Base-by-base conservation (phyloP, 257 asterid genomes). In the Echium plantagineum region DNA sequence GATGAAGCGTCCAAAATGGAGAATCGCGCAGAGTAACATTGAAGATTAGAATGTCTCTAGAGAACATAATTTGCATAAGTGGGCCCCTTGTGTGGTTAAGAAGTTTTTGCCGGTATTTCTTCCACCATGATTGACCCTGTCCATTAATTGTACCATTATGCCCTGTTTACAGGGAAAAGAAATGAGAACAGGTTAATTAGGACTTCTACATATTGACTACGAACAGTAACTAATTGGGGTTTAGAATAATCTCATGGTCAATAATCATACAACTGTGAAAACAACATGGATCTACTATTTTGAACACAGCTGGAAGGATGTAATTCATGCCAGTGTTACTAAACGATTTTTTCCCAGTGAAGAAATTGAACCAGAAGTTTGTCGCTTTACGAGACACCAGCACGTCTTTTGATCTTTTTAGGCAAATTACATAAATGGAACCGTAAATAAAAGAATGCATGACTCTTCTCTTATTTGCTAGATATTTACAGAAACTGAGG, bases 41-140 rank as follows among this genome's bases (percentile, higher is more conserved):
- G 54, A 64, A 59, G 64, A 78, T 64, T 57, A 78, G 21, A 57
- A 78, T 78, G 69, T 78, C 80, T 63, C 77, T 69, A 32, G 83
- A 78, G 72, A 75, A 74, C 83, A 78, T 78, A 69, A 78, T 71
- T 73, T 78, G 83, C 64, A 78, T 70, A 57, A 78, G 83, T 22
- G 80, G 80, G 19, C 83, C 83, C 58, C 83, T 69, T 15, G 83
- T 74, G 66, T 78, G 72, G 66, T 78, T 78, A 57, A 78, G 80
- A 69, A 71, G 70, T 61, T 74, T 78, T 58, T 69, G 78, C 54
- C 76, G 68, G 71, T 65, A 78, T 60, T 74, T 78, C 72, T 74
- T 78, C 83, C 83, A 78, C 83, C 80, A 78, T 22, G 83, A 63
- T 67, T 71, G 83, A 57, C 83, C 83, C 67, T 78, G 83, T 58